Base-by-base conservation (phyloP, 331 rosid species). In the Malus hybrid region DNA sequence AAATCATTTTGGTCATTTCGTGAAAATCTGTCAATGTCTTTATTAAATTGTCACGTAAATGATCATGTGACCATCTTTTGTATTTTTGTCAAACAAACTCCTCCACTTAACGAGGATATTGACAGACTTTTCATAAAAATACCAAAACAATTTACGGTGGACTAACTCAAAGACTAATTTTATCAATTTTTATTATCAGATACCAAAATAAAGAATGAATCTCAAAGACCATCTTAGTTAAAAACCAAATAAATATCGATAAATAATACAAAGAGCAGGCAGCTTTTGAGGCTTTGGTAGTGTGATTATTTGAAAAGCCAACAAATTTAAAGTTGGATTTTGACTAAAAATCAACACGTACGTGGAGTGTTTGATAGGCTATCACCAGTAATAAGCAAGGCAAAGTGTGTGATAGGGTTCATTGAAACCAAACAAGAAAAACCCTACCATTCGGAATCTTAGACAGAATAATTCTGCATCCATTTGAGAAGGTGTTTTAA, bases 331-430 rank as follows among this genome's bases (percentile, higher is more conserved):
- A 18, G 55, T 10, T 5, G 14, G 22, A 24, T 11, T 22, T 60
- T 60, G 76, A 58, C 58, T 72, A 11, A 16, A 72, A 39, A 57
- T 39, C 36, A 72, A 15, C 10, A 13, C 28, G 55, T 58, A 22
- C 66, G 30, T 64, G 64, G 56, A 12, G 68, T 16, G 39, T 16
- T n/a, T 60, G 76, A 73, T 60, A 73, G 58, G 76, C 29, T 73
- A 73, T 73, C 76, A 73, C 67, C 58, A 24, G 24, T 24, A 24
- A 56, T 72, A 72, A 57, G 56, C 76, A 72, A 9, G 55, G 66
- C 66, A 22, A 22, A 8, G 30, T 13, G 63, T 62, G 66, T 28
- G 34, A 57, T 8, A 72, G 36, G 75, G 66, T 57, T 57, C 66
- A n/a, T n/a, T 1, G 33, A 70, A 70, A 44, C 11, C 28, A 18